These are phyloP conservation scores for Arthrobotrys iridis DNA, from an alignment of 2,329 filamentous ascomycete genomes.

Conservation along the genomic window DNA sequence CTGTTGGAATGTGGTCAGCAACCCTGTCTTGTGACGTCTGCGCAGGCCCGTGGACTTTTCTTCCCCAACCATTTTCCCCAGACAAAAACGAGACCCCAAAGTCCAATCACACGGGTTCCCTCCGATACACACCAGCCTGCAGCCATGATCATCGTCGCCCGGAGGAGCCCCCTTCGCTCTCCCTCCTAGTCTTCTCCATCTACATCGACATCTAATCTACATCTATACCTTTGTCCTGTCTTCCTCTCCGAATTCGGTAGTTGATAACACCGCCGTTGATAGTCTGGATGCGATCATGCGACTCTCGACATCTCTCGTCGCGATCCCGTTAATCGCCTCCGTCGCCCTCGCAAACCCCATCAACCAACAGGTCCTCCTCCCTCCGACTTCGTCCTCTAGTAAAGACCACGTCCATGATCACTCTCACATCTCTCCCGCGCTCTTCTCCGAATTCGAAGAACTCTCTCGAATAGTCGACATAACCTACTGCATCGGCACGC, in stretches of 20 bases:
- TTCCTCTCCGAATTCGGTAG: neutral
- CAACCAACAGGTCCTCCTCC: slow-evolving; percentile 19
- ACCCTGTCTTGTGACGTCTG: no score
- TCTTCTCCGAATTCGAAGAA: slow-evolving; percentile 76
- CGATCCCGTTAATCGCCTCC: neutral
- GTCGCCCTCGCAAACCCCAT: slow-evolving; percentile 35
- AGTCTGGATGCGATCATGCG: slow-evolving; percentile 8
- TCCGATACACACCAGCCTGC: neutral
- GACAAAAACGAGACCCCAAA: neutral
- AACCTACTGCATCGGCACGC: slow-evolving; percentile 75
- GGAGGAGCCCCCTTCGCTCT: neutral
- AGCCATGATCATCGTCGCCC: slow-evolving; percentile 6
- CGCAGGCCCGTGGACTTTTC: neutral
- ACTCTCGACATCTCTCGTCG: neutral
- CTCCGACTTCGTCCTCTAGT: slow-evolving; percentile 52
- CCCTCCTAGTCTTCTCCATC: neutral
- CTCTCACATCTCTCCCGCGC: slow-evolving; percentile 18
- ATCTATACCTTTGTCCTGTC: neutral
- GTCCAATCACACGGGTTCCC: slow-evolving; percentile 12
- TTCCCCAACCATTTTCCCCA: slow-evolving; percentile 19
- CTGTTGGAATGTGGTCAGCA: no score
- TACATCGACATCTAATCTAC: neutral
- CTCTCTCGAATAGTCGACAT: slow-evolving; percentile 92
- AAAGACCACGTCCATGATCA: slow-evolving; percentile 10
- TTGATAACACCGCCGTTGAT: no score